phyloP scores from a whole-genome alignment of 352 stramenopile genomes.

The Pythium brachiatum region DNA sequence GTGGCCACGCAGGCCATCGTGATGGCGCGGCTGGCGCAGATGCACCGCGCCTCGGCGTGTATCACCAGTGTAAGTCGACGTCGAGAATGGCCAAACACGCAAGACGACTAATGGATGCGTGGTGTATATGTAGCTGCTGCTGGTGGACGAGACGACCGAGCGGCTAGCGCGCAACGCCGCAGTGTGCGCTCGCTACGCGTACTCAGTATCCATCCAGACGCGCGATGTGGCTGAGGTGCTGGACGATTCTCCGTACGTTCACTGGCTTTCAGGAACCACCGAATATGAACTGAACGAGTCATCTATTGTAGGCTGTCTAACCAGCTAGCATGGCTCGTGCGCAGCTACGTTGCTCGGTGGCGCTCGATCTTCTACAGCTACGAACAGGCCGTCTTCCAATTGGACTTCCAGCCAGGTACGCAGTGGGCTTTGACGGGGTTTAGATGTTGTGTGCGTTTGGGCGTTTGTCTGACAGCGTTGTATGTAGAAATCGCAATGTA shows the following conservation, averaged over 20 bases:
- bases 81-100: no score
- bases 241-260: slow-evolving; percentile 23
- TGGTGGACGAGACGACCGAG: slow-evolving; percentile 40
- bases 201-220: slow-evolving; percentile 23
- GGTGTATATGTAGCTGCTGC: slow-evolving; percentile 28
- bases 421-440: not conserved
- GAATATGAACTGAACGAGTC: not conserved
- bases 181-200: slow-evolving; percentile 36
- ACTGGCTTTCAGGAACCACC: slow-evolving; percentile 1
- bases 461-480: no score
- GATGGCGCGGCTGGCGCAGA: slow-evolving; percentile 16
- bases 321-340: slow-evolving; percentile 40
- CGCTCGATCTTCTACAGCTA: slow-evolving; percentile 38
- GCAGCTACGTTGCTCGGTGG: slow-evolving; percentile 46
- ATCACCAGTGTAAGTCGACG: slow-evolving; percentile 10
- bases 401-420: slow-evolving; percentile 49
- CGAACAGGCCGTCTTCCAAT: slow-evolving; percentile 45
- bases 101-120: not conserved
- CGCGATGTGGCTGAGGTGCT: not conserved
- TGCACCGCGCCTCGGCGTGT: slow-evolving; percentile 15
- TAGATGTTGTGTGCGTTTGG: no score
- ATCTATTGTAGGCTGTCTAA: slow-evolving; percentile 28
- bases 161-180: slow-evolving; percentile 35
- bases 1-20: slow-evolving; percentile 17
- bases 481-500: slow-evolving; percentile 25